Evolutionary conservation across 2,329 filamentous ascomycete species (phyloP).

Genomic region (Sclerotinia glacialis): DNA sequence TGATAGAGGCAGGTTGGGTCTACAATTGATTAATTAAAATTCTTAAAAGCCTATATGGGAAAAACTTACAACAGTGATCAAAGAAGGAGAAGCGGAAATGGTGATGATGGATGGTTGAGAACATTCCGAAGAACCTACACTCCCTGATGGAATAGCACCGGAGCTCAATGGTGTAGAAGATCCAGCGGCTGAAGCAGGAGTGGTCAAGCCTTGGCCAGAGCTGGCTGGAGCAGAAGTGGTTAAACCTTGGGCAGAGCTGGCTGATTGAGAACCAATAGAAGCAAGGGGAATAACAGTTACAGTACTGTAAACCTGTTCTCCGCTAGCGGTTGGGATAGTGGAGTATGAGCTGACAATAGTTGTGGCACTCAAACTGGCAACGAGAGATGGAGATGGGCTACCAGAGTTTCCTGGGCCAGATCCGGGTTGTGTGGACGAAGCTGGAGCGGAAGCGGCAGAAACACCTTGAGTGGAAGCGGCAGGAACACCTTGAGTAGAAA

Average conservation of each 20-base stretch:
- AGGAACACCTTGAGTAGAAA: background rate
- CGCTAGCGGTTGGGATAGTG: background rate
- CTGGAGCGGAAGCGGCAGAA: background rate
- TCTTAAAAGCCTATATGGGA: background rate
- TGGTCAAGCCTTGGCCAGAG: constrained; percentile 1
- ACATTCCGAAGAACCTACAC: constrained; percentile 5
- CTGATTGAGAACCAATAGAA: background rate
- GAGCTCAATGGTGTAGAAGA: constrained; percentile 6
- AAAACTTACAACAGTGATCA: constrained; percentile 18
- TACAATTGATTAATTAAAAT: background rate
- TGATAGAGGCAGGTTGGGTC: constrained; percentile 14
- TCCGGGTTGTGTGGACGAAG: background rate
- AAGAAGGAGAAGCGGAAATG: constrained; percentile 6
- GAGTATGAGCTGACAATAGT: background rate
- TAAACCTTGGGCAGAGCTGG: background rate
- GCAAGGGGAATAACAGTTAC: constrained; percentile 16
- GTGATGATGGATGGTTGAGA: constrained; percentile 15
- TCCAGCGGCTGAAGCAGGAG: background rate
- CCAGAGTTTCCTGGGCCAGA: constrained; percentile 13
- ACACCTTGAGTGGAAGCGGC: background rate
- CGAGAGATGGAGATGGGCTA: constrained; percentile 5
- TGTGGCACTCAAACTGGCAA: background rate
- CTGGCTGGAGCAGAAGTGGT: background rate
- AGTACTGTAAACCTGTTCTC: background rate
- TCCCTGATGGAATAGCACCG: background rate